Base-by-base conservation (phyloP, 306 rosid species). In the Alnus rubra region DNA sequence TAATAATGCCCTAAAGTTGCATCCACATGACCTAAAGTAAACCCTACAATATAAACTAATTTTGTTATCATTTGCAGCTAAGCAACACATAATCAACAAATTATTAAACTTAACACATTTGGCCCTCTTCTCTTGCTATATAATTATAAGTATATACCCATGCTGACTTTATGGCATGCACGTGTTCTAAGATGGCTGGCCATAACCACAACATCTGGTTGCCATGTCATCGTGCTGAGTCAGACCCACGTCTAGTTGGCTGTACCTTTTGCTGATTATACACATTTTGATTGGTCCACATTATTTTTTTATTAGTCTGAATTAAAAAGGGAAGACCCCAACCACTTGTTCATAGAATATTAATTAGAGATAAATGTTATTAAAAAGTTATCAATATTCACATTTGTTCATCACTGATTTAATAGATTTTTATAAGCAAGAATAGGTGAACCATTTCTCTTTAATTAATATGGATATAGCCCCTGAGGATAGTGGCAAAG, bases 221-320 rank as follows among this genome's bases (percentile, higher is more conserved):
- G 65, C 65, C 67, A 49, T 31, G 33, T 23, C 5, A n/a, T n/a
- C 2, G 5, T 50, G 64, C 79, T 51, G 80, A 65, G 72, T 67
- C 80, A 19, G 35, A 35, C 69, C 79, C 63, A 35, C 52, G 37
- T 33, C 1, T 42, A 35, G 62, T 9, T 76, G 80, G 23, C 63
- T 18, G 39, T 4, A 7, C n/a, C 19, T 52, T 64, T 76, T 76
- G 54, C 54, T 52, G 15, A 50, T 33, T 64, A 58, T 64, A 35
- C 56, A 19, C 37, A 14, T 13, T 11, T 67, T 2, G 2, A 7
- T 52, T 19, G 64, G 49, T n/a, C 12, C 64, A 31, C 28, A 3
- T 8, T 16, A 0, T 48, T 50, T 62, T 23, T 30, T 2, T 33
- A 1, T 33, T 33, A 33, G 37, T 33, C 37, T 33, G 37, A 33